Conservation (phyloP, 768 basidiomycete genomes). For the Mycena alexandri region DNA sequence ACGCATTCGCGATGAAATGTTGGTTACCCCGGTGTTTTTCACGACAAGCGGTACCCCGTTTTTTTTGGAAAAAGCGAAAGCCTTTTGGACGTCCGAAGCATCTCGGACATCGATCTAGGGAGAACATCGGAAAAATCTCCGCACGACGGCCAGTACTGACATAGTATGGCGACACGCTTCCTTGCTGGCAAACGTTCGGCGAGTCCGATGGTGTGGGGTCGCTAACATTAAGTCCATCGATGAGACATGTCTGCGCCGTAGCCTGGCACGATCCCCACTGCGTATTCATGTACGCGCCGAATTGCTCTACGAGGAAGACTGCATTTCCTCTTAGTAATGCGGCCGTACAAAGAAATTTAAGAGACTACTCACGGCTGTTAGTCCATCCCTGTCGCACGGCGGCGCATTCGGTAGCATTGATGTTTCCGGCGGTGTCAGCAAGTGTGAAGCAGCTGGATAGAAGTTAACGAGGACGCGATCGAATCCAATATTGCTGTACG, state of each 20-base stretch:
- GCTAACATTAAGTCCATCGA: slow-evolving; percentile 40
- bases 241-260: slow-evolving; percentile 45
- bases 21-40: slow-evolving; percentile 48
- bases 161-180: slow-evolving; percentile 42
- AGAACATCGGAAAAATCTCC: background rate
- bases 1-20: background rate
- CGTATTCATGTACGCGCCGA: slow-evolving; percentile 40
- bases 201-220: slow-evolving; percentile 37
- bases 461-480: background rate
- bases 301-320: slow-evolving; percentile 37
- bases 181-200: slow-evolving; percentile 39
- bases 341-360: no score
- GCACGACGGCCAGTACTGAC: slow-evolving; percentile 28
- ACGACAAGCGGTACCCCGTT: slow-evolving; percentile 44
- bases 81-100: slow-evolving; percentile 42
- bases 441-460: slow-evolving; percentile 26
- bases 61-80: slow-evolving; percentile 43
- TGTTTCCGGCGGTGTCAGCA: slow-evolving; percentile 21
- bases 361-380: slow-evolving; percentile 25
- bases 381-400: slow-evolving; percentile 30
- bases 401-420: slow-evolving; percentile 26
- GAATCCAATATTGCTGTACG: slow-evolving; percentile 10
- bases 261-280: slow-evolving; percentile 58
- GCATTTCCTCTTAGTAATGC: background rate
- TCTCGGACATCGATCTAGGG: slow-evolving; percentile 46